A percentile compares a stretch with the other conserved stretches of the same genome.
phyloP scores from a whole-genome alignment of 2,329 filamentous ascomycete genomes.

The Gaeumannomyces tritici region DNA sequence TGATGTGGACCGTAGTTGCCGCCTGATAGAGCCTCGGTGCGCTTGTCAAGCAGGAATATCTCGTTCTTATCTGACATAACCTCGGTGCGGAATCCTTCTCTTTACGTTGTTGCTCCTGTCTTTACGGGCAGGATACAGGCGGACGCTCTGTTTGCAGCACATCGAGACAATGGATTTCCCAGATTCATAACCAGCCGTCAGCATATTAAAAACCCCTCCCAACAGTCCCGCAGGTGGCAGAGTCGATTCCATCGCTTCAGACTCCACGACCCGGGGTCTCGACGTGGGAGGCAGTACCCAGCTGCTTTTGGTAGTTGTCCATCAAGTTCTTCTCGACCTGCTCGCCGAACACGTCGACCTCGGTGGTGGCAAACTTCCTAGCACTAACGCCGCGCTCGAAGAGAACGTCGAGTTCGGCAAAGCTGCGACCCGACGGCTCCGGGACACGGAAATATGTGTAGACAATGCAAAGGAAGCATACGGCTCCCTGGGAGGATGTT shows the following conservation, averaged over 20 bases:
- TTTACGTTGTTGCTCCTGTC: too few relatives aligned
- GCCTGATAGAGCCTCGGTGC: too few relatives aligned
- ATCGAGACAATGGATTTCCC: too few relatives aligned
- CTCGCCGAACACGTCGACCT: slow-evolving; percentile 47
- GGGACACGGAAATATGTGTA: slow-evolving; percentile 77
- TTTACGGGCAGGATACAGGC: too few relatives aligned
- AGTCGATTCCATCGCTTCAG: background rate
- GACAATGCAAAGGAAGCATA: slow-evolving; percentile 71
- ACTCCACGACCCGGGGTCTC: background rate
- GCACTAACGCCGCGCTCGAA: slow-evolving; percentile 67
- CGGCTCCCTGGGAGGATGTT: slow-evolving; percentile 41
- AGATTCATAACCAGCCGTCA: background rate
- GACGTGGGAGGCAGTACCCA: slow-evolving; percentile 1
- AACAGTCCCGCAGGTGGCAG: too few relatives aligned
- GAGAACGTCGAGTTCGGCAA: slow-evolving; percentile 76
- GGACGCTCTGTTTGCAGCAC: too few relatives aligned
- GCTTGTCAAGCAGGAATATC: too few relatives aligned
- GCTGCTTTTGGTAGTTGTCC: slow-evolving; percentile 35
- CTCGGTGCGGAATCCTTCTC: too few relatives aligned
- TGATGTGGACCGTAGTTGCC: too few relatives aligned
- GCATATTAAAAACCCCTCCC: background rate
- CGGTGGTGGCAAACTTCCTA: slow-evolving; percentile 57
- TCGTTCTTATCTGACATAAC: background rate
- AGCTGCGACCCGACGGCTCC: slow-evolving; percentile 70
- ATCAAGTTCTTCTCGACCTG: slow-evolving; percentile 37